Evolutionary conservation across 2,329 filamentous ascomycete species (phyloP).

Genomic region (Trichoderma breve): DNA sequence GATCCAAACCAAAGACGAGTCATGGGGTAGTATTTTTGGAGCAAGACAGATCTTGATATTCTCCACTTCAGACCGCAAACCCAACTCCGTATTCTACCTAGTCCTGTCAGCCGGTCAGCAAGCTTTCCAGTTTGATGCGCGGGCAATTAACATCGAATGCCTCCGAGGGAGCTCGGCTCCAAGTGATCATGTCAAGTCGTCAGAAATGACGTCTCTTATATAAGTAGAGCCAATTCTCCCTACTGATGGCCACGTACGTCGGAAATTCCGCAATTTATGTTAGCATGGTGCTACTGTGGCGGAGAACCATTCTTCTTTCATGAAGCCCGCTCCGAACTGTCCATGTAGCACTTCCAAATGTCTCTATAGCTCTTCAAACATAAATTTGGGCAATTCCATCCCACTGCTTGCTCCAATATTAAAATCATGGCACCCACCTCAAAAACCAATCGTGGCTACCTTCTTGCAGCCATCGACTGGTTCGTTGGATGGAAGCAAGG

Average conservation of each 20-base stretch:
- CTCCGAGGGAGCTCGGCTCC: not conserved
- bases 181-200: not conserved
- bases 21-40: not conserved
- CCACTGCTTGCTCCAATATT: not conserved
- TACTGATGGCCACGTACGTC: not conserved
- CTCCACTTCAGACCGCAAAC: not conserved
- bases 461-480: not conserved
- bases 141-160: not conserved
- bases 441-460: not conserved
- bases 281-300: not conserved
- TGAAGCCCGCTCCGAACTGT: not conserved
- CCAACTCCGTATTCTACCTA: not conserved
- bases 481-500: not conserved
- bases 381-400: not conserved
- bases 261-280: not conserved
- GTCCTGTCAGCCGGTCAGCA: not conserved
- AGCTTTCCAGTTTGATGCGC: not conserved
- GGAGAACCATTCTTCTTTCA: not conserved
- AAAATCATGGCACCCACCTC: not conserved
- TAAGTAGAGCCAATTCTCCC: not conserved
- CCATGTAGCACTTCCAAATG: not conserved
- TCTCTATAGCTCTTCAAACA: not conserved
- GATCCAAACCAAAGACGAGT: not conserved
- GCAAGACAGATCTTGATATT: not conserved
- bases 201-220: not conserved